Evolutionary conservation across 352 stramenopile genomes (phyloP).

Genomic region (Globisporangium cederbergense): DNA sequence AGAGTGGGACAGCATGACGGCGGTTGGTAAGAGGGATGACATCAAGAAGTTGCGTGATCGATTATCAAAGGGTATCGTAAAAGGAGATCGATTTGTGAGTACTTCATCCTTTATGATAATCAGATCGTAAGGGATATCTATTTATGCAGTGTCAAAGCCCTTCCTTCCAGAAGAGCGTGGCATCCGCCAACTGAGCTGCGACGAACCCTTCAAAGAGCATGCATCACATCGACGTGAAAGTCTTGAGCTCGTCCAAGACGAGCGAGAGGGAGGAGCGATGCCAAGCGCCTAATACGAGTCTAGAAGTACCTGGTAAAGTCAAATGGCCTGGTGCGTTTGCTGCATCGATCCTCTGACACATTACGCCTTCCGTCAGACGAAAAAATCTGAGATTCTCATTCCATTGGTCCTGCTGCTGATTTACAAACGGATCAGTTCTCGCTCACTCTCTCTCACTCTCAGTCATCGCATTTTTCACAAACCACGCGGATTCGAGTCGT

Average conservation of each 20-base stretch:
- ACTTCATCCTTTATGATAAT: neutral
- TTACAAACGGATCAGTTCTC: neutral
- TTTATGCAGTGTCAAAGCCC: neutral
- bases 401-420: neutral
- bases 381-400: no score
- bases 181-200: no score
- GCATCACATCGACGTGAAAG: no score
- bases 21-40: neutral
- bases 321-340: no score
- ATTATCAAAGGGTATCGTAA: neutral
- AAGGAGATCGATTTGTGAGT: neutral
- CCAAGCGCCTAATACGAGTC: no score
- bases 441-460: neutral
- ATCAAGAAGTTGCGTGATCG: neutral
- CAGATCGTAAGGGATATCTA: neutral
- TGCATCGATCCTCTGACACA: no score
- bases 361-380: no score
- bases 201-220: no score
- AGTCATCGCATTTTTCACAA: conserved; percentile 4
- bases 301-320: no score
- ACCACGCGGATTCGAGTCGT: conserved; percentile 28
- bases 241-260: no score
- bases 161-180: no score
- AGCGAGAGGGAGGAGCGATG: no score
- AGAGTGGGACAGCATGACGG: neutral